Conservation (phyloP, 352 stramenopile species). For the Pelagophyceae sp. region DNA sequence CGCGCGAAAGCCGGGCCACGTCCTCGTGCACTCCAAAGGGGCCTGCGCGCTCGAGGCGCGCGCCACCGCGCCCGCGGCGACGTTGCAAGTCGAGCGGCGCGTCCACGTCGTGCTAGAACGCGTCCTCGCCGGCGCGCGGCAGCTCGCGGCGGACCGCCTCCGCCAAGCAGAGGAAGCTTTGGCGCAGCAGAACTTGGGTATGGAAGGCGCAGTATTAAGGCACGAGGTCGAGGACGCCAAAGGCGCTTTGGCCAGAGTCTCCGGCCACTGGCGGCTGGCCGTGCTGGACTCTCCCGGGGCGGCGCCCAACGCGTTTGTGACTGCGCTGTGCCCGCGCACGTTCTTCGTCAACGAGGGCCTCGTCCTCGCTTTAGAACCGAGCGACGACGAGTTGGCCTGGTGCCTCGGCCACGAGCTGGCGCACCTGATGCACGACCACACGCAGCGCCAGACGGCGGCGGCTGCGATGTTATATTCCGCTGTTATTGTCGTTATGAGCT, state of each 20-base stretch:
- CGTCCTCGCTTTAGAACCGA: background rate
- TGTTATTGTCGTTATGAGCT: background rate
- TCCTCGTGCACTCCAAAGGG: background rate
- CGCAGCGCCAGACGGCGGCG: background rate
- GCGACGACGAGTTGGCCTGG: background rate
- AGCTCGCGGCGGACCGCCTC: background rate
- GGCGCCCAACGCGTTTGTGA: background rate
- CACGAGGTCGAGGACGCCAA: background rate
- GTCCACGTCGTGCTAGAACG: background rate
- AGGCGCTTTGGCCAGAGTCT: background rate
- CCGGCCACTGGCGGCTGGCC: background rate
- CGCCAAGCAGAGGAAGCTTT: no score
- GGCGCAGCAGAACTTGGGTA: no score
- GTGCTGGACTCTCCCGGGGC: background rate
- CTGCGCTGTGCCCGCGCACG: background rate
- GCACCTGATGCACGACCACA: background rate
- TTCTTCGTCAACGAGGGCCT: background rate
- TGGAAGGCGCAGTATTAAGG: background rate
- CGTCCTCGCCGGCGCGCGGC: background rate
- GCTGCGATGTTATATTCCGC: background rate
- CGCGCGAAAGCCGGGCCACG: background rate
- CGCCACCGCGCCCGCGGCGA: no score
- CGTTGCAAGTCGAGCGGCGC: background rate
- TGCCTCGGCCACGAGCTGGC: conserved; percentile 1
- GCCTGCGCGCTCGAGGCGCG: no score